Conservation (phyloP, 2,329 filamentous ascomycete species). For the Allantophomopsis cytisporea region DNA sequence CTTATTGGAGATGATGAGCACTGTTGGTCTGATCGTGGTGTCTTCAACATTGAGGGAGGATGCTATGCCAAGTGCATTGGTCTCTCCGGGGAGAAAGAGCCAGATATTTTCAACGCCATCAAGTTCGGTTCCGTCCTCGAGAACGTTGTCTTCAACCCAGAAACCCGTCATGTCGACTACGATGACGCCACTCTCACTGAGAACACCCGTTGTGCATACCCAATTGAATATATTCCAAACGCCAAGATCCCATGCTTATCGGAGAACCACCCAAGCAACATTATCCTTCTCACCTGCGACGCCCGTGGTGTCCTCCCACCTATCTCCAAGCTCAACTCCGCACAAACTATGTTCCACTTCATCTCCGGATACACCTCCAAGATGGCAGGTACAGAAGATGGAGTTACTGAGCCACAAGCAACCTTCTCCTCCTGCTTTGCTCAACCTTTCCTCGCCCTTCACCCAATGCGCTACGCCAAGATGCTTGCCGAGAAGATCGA, state of each 20-base stretch:
- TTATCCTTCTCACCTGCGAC: conserved; percentile 95
- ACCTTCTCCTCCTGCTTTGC: conserved; percentile 99
- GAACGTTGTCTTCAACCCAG: conserved; percentile 95
- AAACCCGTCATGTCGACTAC: conserved; percentile 85
- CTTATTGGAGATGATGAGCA: conserved; percentile 98
- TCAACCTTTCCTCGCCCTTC: conserved; percentile 94
- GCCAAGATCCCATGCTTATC: conserved; percentile 96
- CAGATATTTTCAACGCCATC: conserved; percentile 94
- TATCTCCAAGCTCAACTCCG: conserved; percentile 88
- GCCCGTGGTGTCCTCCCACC: conserved; percentile 93
- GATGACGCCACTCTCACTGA: conserved; percentile 91
- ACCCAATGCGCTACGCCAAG: conserved; percentile 97
- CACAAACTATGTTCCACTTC: conserved; percentile 99
- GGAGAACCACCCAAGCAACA: conserved; percentile 82
- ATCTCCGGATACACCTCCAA: conserved; percentile 99
- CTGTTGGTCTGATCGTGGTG: conserved; percentile 93
- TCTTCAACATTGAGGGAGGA: conserved; percentile 99
- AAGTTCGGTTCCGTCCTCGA: conserved; percentile 94
- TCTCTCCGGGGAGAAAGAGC: conserved; percentile 95
- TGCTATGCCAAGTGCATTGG: conserved; percentile 99
- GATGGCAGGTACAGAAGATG: conserved; percentile 98
- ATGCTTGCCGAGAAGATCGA: conserved; percentile 99
- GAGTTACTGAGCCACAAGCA: conserved; percentile 90
- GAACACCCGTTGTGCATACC: conserved; percentile 95
- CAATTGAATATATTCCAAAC: conserved; percentile 97